These are phyloP conservation scores for Rhizopus sp. DNA, from an alignment of 371 early-diverging fungal species.

Conservation along the genomic window DNA sequence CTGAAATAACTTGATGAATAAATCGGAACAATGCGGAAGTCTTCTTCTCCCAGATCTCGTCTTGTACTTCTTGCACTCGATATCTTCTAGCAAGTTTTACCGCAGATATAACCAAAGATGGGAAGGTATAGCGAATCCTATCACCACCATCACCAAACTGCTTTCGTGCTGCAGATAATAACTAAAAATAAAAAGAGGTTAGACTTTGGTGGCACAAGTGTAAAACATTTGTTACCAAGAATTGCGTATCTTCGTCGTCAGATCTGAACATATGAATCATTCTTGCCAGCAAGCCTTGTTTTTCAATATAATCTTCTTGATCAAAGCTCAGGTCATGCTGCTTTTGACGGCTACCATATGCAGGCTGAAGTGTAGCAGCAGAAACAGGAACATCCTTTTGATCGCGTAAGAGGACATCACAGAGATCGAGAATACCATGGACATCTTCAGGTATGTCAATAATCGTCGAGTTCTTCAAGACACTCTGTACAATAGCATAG, in stretches of 20 bases:
- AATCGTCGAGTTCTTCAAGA: slow-evolving; percentile 62
- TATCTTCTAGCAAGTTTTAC: slow-evolving; percentile 70
- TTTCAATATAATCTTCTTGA: slow-evolving; percentile 76
- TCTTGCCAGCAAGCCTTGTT: slow-evolving; percentile 82
- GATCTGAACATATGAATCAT: slow-evolving; percentile 77
- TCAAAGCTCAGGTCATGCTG: slow-evolving; percentile 43
- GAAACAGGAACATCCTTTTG: slow-evolving; percentile 62
- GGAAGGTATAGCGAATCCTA: slow-evolving; percentile 85
- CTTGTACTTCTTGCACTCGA: slow-evolving; percentile 50
- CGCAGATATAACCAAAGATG: slow-evolving; percentile 74
- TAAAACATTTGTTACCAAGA: slow-evolving; percentile 40
- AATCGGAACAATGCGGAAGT: slow-evolving; percentile 69
- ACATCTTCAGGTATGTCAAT: slow-evolving; percentile 80
- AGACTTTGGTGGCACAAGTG: slow-evolving; percentile 1
- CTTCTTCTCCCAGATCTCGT: slow-evolving; percentile 67
- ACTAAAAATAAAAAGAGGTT: slow-evolving; percentile 32
- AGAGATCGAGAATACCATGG: slow-evolving; percentile 79
- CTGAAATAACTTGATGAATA: slow-evolving; percentile 71
- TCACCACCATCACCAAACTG: slow-evolving; percentile 85
- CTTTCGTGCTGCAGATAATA: slow-evolving; percentile 76
- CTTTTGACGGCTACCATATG: slow-evolving; percentile 3
- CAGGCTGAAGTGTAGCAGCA: slow-evolving; percentile 1
- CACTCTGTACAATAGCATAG: slow-evolving; percentile 67
- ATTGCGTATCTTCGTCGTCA: slow-evolving; percentile 67
- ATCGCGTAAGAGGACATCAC: slow-evolving; percentile 78